Evolutionary conservation across 2,329 filamentous ascomycete species (phyloP).

Genomic region (Epichloe typhina): DNA sequence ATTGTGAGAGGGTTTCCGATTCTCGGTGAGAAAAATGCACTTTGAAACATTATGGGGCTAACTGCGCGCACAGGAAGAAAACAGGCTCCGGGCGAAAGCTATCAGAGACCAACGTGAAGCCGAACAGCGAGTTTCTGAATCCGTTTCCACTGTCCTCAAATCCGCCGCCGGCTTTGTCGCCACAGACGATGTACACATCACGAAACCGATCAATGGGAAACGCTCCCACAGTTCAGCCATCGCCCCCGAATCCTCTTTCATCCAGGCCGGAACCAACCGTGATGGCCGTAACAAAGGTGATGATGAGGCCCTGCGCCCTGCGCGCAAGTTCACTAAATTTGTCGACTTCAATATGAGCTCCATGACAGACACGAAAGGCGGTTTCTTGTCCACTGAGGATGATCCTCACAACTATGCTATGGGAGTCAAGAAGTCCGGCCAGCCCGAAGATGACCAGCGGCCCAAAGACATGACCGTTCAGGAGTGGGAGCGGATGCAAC

Average conservation of each 20-base stretch:
- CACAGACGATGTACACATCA: constrained; percentile 48
- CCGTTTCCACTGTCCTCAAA: constrained; percentile 28
- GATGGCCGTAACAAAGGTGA: constrained; percentile 47
- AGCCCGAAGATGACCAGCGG: constrained; percentile 38
- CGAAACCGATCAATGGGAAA: constrained; percentile 41
- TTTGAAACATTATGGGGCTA: constrained; percentile 4
- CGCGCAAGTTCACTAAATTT: constrained; percentile 81
- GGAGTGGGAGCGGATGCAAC: constrained; percentile 80
- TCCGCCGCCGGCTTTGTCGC: constrained; percentile 59
- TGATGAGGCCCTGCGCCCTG: constrained; percentile 50
- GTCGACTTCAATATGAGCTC: constrained; percentile 97
- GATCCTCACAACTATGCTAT: constrained; percentile 78
- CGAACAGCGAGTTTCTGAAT: constrained; percentile 35
- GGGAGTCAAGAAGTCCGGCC: constrained; percentile 27
- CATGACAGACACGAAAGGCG: constrained; percentile 96
- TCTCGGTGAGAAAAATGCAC: neutral
- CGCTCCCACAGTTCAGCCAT: constrained; percentile 55
- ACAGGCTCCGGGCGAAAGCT: constrained; percentile 77
- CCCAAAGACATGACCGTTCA: constrained; percentile 79
- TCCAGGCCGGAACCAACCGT: constrained; percentile 46
- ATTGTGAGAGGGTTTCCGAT: constrained; percentile 30
- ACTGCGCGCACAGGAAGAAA: constrained; percentile 56
- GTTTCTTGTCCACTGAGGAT: constrained; percentile 81
- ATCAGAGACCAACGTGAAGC: constrained; percentile 61
- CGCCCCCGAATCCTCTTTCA: constrained; percentile 12